A percentile compares a stretch with the other conserved stretches of the same genome.
phyloP scores from a whole-genome alignment of 805 yeast species.

The Saturnispora kantuleensis region DNA sequence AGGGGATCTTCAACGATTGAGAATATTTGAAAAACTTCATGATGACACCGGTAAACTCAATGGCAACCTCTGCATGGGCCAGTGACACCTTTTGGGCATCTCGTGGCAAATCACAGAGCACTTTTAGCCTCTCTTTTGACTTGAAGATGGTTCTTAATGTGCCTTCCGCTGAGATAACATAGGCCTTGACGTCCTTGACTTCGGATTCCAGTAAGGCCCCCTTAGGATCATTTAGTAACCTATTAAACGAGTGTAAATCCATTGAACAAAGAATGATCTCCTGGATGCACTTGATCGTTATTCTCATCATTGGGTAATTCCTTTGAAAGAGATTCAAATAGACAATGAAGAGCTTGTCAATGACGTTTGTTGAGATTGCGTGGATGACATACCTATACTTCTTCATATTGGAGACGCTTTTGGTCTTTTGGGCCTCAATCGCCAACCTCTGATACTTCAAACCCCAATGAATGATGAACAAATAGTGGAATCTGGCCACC shows the following conservation, averaged over 20 bases:
- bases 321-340: conserved; percentile 16
- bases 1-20: conserved; percentile 39
- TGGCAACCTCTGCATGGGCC: conserved; percentile 46
- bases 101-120: conserved; percentile 50
- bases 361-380: conserved; percentile 5
- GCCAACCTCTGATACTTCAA: conserved; percentile 49
- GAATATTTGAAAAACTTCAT: conserved; percentile 60
- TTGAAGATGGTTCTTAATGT: conserved; percentile 53
- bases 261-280: conserved; percentile 43
- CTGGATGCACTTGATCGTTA: conserved; percentile 56
- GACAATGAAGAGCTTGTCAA: conserved; percentile 2
- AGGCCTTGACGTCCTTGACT: conserved; percentile 32
- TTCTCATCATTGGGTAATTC: conserved; percentile 56
- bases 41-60: conserved; percentile 56
- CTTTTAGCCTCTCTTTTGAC: conserved; percentile 46
- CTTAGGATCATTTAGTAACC: conserved; percentile 30
- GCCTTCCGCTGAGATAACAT: conserved; percentile 27
- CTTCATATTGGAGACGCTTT: conserved; percentile 14
- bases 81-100: conserved; percentile 56
- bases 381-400: conserved; percentile 1
- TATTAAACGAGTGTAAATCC: conserved; percentile 28
- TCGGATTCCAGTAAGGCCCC: conserved; percentile 29
- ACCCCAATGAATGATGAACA: conserved; percentile 66
- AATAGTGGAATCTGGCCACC: conserved; percentile 34
- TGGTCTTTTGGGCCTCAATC: conserved; percentile 17